These are phyloP conservation scores for Malassezia sp. DNA, from an alignment of 1,284 basidiomycete genomes.

Conservation along the genomic window DNA sequence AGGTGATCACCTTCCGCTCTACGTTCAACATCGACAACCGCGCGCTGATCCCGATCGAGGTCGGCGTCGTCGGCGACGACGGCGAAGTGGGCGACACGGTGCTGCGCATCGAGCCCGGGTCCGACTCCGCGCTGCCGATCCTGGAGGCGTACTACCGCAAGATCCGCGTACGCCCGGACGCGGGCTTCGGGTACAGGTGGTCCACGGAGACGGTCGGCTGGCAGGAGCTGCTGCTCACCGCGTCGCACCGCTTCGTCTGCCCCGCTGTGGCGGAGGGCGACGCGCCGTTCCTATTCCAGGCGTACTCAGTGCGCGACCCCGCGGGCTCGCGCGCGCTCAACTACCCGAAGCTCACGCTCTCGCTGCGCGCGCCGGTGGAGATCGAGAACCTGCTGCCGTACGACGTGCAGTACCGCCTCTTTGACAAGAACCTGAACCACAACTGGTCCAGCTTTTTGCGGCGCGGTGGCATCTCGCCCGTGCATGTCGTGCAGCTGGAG, in stretches of 20 bases:
- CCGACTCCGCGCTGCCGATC: conserved; percentile 78
- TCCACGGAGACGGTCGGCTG: conserved; percentile 69
- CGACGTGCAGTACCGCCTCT: conserved; percentile 85
- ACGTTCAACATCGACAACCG: conserved; percentile 86
- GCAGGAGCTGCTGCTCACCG: conserved; percentile 70
- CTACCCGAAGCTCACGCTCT: conserved; percentile 74
- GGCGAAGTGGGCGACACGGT: conserved; percentile 70
- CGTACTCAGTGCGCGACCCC: conserved; percentile 70
- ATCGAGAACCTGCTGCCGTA: conserved; percentile 92
- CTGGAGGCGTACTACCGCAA: conserved; percentile 74
- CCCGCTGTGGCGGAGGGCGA: conserved; percentile 69
- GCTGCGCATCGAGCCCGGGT: conserved; percentile 81
- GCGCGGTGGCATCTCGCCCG: conserved; percentile 86
- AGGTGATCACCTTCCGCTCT: conserved; percentile 86
- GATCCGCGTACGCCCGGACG: conserved; percentile 80
- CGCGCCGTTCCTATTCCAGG: conserved; percentile 89
- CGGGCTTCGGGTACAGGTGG: conserved; percentile 91
- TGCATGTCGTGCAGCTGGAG: conserved; percentile 88
- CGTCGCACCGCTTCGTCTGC: conserved; percentile 72
- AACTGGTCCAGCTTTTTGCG: conserved; percentile 73
- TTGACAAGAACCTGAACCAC: conserved; percentile 86
- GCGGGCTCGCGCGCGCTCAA: conserved; percentile 53
- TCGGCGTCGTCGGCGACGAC: conserved; percentile 74
- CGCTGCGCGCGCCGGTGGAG: conserved; percentile 86
- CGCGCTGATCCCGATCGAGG: conserved; percentile 82